Evolutionary conservation across 129 eudicot species (phyloP).

Genomic region (Flaveria trinervia): DNA sequence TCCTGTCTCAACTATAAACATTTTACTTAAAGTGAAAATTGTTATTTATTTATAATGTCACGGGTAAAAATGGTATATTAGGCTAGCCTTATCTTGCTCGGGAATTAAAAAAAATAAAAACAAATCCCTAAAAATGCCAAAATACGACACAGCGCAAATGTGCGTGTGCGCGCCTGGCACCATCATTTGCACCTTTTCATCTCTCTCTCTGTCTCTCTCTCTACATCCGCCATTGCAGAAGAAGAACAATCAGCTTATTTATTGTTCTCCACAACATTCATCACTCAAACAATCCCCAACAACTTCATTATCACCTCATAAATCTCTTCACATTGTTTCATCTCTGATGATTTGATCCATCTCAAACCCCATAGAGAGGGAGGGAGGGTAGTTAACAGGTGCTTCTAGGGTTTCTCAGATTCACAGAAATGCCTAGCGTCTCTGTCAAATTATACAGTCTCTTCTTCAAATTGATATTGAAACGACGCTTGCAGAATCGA

Average conservation of each 20-base stretch:
- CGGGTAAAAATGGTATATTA: background rate
- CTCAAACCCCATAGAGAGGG: conserved; percentile 27
- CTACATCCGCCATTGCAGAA: conserved; percentile 34
- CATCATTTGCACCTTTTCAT: conserved; percentile 14
- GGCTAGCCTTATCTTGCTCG: conserved; percentile 10
- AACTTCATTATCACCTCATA: conserved; percentile 11
- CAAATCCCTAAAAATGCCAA: conserved; percentile 29
- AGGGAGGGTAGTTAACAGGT: conserved; percentile 7
- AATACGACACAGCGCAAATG: conserved; percentile 40
- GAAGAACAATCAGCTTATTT: background rate
- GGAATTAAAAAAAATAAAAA: background rate
- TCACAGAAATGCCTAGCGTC: conserved; percentile 76
- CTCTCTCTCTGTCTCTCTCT: conserved; percentile 23
- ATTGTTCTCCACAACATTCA: conserved; percentile 18
- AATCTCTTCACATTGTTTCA: conserved; percentile 31
- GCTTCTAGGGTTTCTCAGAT: conserved; percentile 18
- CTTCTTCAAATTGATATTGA: conserved; percentile 68
- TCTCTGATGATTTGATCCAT: conserved; percentile 27
- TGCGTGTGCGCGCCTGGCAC: conserved; percentile 42
- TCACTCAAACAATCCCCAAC: conserved; percentile 16
- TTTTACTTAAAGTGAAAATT: too few species aligned
- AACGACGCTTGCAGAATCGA: conserved; percentile 75
- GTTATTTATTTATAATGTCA: too few species aligned
- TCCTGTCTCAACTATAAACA: too few species aligned
- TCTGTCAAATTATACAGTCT: conserved; percentile 83